Evolutionary conservation across 1,284 basidiomycete species (phyloP), one percentile per base, ranked within the genome.

Genomic region (Sporisorium sorghi): DNA sequence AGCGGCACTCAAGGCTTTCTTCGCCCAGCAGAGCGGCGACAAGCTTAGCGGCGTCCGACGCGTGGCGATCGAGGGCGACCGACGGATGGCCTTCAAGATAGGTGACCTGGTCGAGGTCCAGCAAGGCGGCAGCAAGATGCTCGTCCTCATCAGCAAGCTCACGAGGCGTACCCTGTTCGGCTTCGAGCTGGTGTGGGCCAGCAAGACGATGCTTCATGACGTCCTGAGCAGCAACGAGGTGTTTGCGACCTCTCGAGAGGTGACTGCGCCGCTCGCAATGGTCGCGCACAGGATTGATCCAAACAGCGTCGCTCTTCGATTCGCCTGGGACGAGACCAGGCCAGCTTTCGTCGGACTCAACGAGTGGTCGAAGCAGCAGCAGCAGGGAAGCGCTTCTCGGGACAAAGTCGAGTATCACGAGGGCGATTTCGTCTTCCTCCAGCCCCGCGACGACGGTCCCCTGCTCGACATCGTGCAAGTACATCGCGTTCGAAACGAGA

Each of bases 391-490:
- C n/a, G n/a, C n/a, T n/a, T n/a, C n/a, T n/a, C n/a, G n/a, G 15
- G 4, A 21, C 12, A 11, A 30, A 14, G n/a, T 50, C 4, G 23
- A 14, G 1, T 69, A 55, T n/a, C 71, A 74, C 58, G 66, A 69
- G 28, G 71, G 71, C 40, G 71, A 74, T 32, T 74, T 69, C 14
- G 51, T 74, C 11, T 26, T 52, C 21, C 43, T 73, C 0, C 14
- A 50, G 0, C 49, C 58, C 5, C n/a, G 30, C 15, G 35, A 58
- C 19, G 11, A 21, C 8, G 44, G 33, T 2, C n/a, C 44, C 0
- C 33, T 68, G 19, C 54, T 64, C 26, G 56, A 59, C 3, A 35
- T 73, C 7, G 44, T 53, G 0, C 71, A 73, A n/a, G 37, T 73
- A 0, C 56, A 72, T 21, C 63, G 56, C 0, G 26, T 53, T 7